Evolutionary conservation across 352 stramenopile genomes (phyloP).

Genomic region (Globisporangium alternatum): DNA sequence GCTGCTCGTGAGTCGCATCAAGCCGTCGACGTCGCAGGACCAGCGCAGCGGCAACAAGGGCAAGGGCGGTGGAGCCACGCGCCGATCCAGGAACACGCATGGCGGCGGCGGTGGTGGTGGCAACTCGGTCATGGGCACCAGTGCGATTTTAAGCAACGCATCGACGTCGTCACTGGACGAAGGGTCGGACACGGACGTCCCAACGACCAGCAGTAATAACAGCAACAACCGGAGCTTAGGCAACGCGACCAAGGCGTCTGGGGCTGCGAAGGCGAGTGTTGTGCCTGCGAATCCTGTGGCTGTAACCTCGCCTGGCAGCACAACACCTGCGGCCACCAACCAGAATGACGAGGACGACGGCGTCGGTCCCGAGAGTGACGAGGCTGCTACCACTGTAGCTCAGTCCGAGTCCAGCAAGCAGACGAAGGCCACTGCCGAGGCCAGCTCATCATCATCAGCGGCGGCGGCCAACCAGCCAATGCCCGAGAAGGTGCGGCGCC

Average conservation of each 20-base stretch:
- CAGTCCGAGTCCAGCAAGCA: background rate
- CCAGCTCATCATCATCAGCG: background rate
- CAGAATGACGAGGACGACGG: slow-evolving; percentile 22
- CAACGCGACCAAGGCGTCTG: background rate
- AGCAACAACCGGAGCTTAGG: background rate
- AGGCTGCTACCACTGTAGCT: background rate
- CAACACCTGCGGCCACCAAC: background rate
- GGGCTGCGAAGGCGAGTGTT: background rate
- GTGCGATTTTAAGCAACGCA: slow-evolving; percentile 45
- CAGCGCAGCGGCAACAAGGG: slow-evolving; percentile 20
- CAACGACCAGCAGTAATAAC: background rate
- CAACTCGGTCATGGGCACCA: slow-evolving; percentile 40
- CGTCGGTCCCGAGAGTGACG: slow-evolving; percentile 7
- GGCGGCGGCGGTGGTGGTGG: slow-evolving; percentile 10
- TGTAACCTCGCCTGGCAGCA: background rate
- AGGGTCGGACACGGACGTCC: slow-evolving; percentile 37
- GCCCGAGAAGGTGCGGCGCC: slow-evolving; percentile 14
- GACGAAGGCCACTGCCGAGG: background rate
- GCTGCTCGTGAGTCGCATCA: slow-evolving; percentile 69
- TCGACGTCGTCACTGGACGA: slow-evolving; percentile 61
- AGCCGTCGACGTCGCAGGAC: slow-evolving; percentile 38
- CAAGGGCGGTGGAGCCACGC: slow-evolving; percentile 21
- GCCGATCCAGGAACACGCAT: slow-evolving; percentile 31
- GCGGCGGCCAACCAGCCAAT: background rate
- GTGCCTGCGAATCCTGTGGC: background rate